These are phyloP conservation scores for Capronia americana DNA, from an alignment of 2,329 filamentous ascomycete genomes.

Conservation along the genomic window DNA sequence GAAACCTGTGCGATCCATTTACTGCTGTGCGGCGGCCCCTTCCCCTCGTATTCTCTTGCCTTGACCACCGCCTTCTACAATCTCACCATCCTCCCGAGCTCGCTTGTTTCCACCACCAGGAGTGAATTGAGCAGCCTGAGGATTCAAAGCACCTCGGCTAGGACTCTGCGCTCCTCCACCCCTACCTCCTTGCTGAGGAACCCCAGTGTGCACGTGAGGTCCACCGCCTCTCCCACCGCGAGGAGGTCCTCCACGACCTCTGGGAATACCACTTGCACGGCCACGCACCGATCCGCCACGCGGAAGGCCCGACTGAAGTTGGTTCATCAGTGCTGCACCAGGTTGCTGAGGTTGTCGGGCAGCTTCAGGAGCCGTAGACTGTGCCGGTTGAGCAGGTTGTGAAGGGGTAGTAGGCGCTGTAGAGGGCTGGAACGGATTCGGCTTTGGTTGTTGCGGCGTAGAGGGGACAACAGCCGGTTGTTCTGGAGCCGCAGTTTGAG, in stretches of 20 bases:
- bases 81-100: constrained; percentile 57
- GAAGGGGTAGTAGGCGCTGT: neutral
- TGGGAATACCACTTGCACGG: constrained; percentile 48
- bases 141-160: constrained; percentile 54
- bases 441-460: constrained; percentile 21
- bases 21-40: constrained; percentile 21
- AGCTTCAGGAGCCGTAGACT: constrained; percentile 20
- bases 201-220: constrained; percentile 47
- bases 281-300: constrained; percentile 32
- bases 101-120: constrained; percentile 64
- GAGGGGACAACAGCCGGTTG: constrained; percentile 31
- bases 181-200: constrained; percentile 40
- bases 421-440: neutral
- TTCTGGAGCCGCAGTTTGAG: constrained; percentile 32
- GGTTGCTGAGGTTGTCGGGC: constrained; percentile 32
- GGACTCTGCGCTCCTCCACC: constrained; percentile 38
- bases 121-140: constrained; percentile 61
- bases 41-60: constrained; percentile 38
- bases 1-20: neutral
- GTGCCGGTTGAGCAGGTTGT: neutral
- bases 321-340: constrained; percentile 34
- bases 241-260: constrained; percentile 51
- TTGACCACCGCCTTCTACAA: constrained; percentile 25
- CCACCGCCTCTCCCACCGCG: constrained; percentile 49
- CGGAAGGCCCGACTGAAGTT: constrained; percentile 35